Evolutionary conservation across 495 filamentous ascomycete species (phyloP).

Genomic region (Arthonia radiata): DNA sequence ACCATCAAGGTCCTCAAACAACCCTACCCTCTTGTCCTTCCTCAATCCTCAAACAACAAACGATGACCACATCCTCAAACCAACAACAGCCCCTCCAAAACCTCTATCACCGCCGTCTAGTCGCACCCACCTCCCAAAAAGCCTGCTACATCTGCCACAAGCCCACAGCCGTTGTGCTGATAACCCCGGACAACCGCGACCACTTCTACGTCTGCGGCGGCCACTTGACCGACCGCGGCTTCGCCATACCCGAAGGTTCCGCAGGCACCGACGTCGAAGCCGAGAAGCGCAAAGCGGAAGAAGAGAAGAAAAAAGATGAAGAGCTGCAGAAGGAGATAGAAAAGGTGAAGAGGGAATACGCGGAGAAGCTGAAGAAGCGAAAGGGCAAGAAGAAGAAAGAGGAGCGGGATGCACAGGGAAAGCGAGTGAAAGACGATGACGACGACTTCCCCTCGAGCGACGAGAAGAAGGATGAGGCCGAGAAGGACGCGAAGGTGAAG

Average conservation of each 20-base stretch:
- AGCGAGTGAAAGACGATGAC: neutral
- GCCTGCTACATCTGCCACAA: slow-evolving; percentile 83
- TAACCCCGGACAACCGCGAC: slow-evolving; percentile 79
- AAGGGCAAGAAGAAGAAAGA: slow-evolving; percentile 1
- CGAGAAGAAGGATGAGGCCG: slow-evolving; percentile 24
- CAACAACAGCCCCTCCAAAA: slow-evolving; percentile 44
- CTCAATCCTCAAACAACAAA: too few relatives aligned
- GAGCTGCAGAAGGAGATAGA: slow-evolving; percentile 18
- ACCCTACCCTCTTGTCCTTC: too few relatives aligned
- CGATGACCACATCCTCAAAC: slow-evolving; percentile 17
- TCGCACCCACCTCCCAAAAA: slow-evolving; percentile 61
- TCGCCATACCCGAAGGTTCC: slow-evolving; percentile 56
- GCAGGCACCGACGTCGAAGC: slow-evolving; percentile 60
- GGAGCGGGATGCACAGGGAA: neutral
- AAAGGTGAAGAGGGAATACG: slow-evolving; percentile 1
- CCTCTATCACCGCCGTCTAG: slow-evolving; percentile 63
- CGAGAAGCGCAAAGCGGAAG: slow-evolving; percentile 32
- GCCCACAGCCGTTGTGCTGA: slow-evolving; percentile 60
- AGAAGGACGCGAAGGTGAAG: slow-evolving; percentile 19
- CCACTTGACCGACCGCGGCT: slow-evolving; percentile 65
- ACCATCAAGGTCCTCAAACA: too few relatives aligned
- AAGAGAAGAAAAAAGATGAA: slow-evolving; percentile 26
- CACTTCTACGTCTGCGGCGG: slow-evolving; percentile 77
- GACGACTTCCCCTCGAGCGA: slow-evolving; percentile 8
- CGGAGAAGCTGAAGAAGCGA: too few relatives aligned